Conservation (phyloP, 768 basidiomycete genomes). For the Phaeotremella skinneri region DNA sequence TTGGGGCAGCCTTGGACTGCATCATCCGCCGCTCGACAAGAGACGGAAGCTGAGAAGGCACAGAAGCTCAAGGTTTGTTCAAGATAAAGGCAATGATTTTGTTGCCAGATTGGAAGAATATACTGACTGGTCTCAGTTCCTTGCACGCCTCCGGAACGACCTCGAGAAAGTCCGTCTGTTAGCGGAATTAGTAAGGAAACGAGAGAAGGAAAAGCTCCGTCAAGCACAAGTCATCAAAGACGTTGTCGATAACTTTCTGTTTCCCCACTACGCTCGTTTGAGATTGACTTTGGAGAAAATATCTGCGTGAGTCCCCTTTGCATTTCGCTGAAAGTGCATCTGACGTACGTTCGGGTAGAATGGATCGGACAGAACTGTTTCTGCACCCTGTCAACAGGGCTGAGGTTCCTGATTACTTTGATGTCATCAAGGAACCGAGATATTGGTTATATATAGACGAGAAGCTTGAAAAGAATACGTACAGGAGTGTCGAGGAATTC, state of each 20-base stretch:
- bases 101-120: not conserved
- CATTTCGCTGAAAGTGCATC: not conserved
- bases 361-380: conserved; percentile 73
- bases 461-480: conserved; percentile 80
- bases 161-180: conserved; percentile 70
- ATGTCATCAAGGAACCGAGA: conserved; percentile 87
- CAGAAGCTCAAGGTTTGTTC: conserved; percentile 70
- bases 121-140: conserved; percentile 50
- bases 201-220: conserved; percentile 74
- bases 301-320: conserved; percentile 58
- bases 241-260: conserved; percentile 64
- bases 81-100: not conserved
- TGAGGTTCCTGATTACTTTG: conserved; percentile 85
- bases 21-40: conserved; percentile 59
- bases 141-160: conserved; percentile 70
- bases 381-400: conserved; percentile 68
- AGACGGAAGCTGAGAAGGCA: conserved; percentile 77
- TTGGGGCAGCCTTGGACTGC: conserved; percentile 81
- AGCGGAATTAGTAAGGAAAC: conserved; percentile 66
- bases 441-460: conserved; percentile 82
- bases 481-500: conserved; percentile 67
- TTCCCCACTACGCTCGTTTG: conserved; percentile 64
- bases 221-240: conserved; percentile 64
- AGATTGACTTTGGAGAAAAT: conserved; percentile 69
- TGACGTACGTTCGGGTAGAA: conserved; percentile 55